Percentiles rank a stretch among this genome's conserved stretches.
Conservation (phyloP, 805 yeast species). For the Candida maris region DNA sequence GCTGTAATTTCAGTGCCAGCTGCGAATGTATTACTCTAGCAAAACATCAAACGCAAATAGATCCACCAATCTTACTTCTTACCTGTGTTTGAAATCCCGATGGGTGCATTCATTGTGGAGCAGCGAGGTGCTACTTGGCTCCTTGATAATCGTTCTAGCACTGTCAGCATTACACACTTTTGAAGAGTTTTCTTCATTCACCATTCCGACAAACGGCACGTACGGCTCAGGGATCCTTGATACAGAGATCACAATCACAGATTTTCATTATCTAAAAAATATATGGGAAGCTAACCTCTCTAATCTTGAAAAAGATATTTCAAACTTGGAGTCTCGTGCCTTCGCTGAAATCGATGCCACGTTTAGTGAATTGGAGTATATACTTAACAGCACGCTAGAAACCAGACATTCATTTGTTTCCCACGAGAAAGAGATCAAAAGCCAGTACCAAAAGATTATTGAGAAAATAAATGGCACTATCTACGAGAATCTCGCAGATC, state of each 20-base stretch:
- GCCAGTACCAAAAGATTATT: slow-evolving; percentile 4
- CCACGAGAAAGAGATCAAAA: slow-evolving; percentile 1
- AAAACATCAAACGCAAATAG: slow-evolving; percentile 22
- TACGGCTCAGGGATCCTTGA: neutral
- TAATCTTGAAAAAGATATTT: slow-evolving; percentile 1
- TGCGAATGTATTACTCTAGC: slow-evolving; percentile 7
- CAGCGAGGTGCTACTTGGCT: slow-evolving; percentile 7
- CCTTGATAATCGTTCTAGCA: slow-evolving; percentile 2
- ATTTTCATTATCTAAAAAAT: neutral
- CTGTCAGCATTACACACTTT: neutral
- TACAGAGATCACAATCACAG: neutral
- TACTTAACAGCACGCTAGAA: slow-evolving; percentile 10
- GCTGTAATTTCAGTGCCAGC: too few species aligned
- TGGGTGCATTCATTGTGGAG: slow-evolving; percentile 18
- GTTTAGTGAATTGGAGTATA: slow-evolving; percentile 1
- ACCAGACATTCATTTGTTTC: slow-evolving; percentile 1
- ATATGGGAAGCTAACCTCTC: neutral
- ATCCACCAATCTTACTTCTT: slow-evolving; percentile 19
- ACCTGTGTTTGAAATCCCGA: slow-evolving; percentile 24
- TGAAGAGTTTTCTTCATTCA: neutral
- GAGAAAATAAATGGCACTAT: slow-evolving; percentile 11
- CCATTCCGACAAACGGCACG: neutral
- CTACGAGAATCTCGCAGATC: slow-evolving; percentile 7
- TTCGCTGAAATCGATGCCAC: slow-evolving; percentile 4
- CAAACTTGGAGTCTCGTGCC: slow-evolving; percentile 7